A percentile compares a stretch with the other conserved stretches of the same genome.
These are phyloP conservation scores for Blastobotrys proliferans DNA, from an alignment of 1,139 yeast species.

Conservation along the genomic window DNA sequence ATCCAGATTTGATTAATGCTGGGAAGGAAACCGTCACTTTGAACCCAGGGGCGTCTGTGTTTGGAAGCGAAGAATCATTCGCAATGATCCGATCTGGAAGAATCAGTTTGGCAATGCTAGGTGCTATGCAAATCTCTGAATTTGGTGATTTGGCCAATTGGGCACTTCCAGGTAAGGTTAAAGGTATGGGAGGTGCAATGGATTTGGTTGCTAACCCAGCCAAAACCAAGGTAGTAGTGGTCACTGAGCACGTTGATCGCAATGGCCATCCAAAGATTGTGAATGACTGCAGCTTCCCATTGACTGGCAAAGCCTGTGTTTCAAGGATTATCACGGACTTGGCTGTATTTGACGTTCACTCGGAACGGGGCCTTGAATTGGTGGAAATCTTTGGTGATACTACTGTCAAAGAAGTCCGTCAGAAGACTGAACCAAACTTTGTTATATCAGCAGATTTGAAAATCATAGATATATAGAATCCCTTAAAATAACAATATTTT, in stretches of 20 bases:
- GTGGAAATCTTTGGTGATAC: slow-evolving; percentile 38
- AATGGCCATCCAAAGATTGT: slow-evolving; percentile 44
- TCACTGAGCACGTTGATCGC: slow-evolving; percentile 44
- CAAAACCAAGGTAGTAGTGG: slow-evolving; percentile 41
- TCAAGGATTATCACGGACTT: slow-evolving; percentile 43
- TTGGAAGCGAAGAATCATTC: slow-evolving; percentile 46
- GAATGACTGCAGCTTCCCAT: slow-evolving; percentile 41
- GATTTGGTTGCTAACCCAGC: slow-evolving; percentile 45
- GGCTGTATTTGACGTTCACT: slow-evolving; percentile 44
- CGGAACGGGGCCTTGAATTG: slow-evolving; percentile 36
- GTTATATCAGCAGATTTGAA: slow-evolving; percentile 35
- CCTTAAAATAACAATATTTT: no score
- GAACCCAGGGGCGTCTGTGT: slow-evolving; percentile 40
- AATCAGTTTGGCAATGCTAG: slow-evolving; percentile 41
- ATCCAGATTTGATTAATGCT: slow-evolving; percentile 44
- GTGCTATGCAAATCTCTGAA: slow-evolving; percentile 44
- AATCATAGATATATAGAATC: neutral
- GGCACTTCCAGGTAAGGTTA: slow-evolving; percentile 45
- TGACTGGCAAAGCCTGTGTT: slow-evolving; percentile 43
- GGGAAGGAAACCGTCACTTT: slow-evolving; percentile 47
- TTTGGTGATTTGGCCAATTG: slow-evolving; percentile 46
- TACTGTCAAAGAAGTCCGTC: slow-evolving; percentile 38
- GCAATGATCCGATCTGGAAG: slow-evolving; percentile 45
- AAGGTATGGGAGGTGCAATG: slow-evolving; percentile 52
- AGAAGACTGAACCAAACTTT: slow-evolving; percentile 39